Conservation (phyloP, 2,329 filamentous ascomycete species). For the Pseudovirgaria hyperparasitica region DNA sequence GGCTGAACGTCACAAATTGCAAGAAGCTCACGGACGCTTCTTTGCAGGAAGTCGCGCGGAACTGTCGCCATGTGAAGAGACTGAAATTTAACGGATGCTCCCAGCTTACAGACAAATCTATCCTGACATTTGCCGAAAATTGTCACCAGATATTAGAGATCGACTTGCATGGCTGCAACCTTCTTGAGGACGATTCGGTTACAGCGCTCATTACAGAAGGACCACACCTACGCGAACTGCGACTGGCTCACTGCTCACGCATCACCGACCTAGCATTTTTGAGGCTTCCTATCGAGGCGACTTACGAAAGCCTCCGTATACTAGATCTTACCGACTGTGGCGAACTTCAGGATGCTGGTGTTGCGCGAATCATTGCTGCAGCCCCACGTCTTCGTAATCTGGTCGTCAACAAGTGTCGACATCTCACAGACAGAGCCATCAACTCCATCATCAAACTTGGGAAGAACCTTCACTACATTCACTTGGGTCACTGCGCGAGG, state of each 20-base stretch:
- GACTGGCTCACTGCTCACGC: constrained; percentile 71
- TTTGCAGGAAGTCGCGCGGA: constrained; percentile 65
- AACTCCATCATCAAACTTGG: constrained; percentile 76
- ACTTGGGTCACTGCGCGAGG: constrained; percentile 82
- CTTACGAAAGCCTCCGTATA: constrained; percentile 81
- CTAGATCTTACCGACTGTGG: constrained; percentile 85
- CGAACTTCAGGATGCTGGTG: constrained; percentile 71
- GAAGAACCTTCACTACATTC: constrained; percentile 94
- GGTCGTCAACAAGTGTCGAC: constrained; percentile 85
- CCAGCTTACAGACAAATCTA: constrained; percentile 71
- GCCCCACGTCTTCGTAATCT: constrained; percentile 85
- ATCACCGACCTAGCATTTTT: constrained; percentile 86
- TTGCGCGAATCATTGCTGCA: constrained; percentile 74
- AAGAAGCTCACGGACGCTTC: constrained; percentile 75
- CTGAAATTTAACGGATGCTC: constrained; percentile 88
- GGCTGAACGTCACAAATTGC: constrained; percentile 84
- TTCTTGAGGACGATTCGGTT: constrained; percentile 72
- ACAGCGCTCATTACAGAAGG: constrained; percentile 68
- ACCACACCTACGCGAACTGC: constrained; percentile 75
- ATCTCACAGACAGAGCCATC: constrained; percentile 82
- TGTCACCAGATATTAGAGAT: constrained; percentile 94
- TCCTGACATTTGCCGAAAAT: constrained; percentile 74
- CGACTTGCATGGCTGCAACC: constrained; percentile 74
- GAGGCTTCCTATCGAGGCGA: constrained; percentile 52
- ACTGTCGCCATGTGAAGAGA: constrained; percentile 75